A percentile compares a stretch with the other conserved stretches of the same genome.
These are phyloP conservation scores for Sporothrix sp. DNA, from an alignment of 2,329 filamentous ascomycete species.

Conservation along the genomic window DNA sequence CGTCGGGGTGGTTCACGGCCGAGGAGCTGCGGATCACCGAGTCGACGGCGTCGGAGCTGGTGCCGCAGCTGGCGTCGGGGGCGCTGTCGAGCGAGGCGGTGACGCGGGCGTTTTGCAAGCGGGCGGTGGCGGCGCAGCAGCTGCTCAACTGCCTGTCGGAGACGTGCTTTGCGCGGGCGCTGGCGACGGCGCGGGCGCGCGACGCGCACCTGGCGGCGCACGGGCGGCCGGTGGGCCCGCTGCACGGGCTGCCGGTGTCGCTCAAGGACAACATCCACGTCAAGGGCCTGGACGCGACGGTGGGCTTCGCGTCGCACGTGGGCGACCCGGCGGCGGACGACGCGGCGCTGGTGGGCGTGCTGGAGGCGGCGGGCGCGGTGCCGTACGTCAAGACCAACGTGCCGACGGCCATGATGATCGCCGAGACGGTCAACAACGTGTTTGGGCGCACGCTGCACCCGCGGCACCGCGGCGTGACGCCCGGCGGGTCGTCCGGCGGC, in stretches of 20 bases:
- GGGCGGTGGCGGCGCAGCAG: slow-evolving; percentile 30
- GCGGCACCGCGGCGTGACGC: slow-evolving; percentile 46
- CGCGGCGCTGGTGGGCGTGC: slow-evolving; percentile 31
- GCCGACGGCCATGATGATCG: slow-evolving; percentile 57
- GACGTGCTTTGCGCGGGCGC: slow-evolving; percentile 42
- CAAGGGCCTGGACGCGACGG: slow-evolving; percentile 46
- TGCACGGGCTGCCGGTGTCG: slow-evolving; percentile 56
- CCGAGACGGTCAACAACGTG: slow-evolving; percentile 55
- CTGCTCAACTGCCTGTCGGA: slow-evolving; percentile 42
- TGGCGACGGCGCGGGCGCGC: slow-evolving; percentile 36
- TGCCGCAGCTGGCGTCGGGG: slow-evolving; percentile 28
- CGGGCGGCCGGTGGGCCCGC: slow-evolving; percentile 44
- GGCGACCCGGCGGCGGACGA: slow-evolving; percentile 43
- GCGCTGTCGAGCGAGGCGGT: slow-evolving; percentile 28
- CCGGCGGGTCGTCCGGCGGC: slow-evolving; percentile 58
- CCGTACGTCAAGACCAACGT: slow-evolving; percentile 50
- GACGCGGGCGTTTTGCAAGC: slow-evolving; percentile 31
- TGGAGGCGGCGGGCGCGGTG: slow-evolving; percentile 40
- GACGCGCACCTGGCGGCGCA: slow-evolving; percentile 42
- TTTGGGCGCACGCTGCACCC: slow-evolving; percentile 56
- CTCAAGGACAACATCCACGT: slow-evolving; percentile 66
- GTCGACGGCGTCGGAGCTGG: slow-evolving; percentile 24
- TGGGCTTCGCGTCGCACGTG: slow-evolving; percentile 55
- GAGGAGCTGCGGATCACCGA: slow-evolving; percentile 32
- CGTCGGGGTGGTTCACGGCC: slow-evolving; percentile 49